Conservation (phyloP, 192 early-diverging fungal species). For the Backusella liffmaniae region DNA sequence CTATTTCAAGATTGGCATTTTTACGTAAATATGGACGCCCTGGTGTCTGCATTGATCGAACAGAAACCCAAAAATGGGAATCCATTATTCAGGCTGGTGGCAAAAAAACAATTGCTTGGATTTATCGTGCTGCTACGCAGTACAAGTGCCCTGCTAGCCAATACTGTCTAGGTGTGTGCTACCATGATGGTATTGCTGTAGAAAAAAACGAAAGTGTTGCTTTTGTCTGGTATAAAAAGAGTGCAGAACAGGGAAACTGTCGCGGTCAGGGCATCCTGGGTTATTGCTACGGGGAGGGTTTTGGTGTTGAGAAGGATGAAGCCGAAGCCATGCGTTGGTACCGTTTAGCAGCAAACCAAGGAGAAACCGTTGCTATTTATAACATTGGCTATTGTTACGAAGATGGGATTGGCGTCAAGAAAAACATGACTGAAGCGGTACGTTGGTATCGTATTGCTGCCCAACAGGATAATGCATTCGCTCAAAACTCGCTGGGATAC, state of each 20-base stretch:
- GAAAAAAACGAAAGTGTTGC: slow-evolving; percentile 61
- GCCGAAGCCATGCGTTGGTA: slow-evolving; percentile 65
- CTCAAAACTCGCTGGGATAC: slow-evolving; percentile 78
- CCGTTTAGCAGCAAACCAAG: slow-evolving; percentile 48
- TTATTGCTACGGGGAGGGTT: slow-evolving; percentile 77
- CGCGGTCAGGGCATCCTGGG: slow-evolving; percentile 68
- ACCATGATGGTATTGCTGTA: slow-evolving; percentile 72
- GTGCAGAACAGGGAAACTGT: slow-evolving; percentile 68
- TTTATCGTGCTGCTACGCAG: slow-evolving; percentile 54
- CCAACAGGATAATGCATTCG: slow-evolving; percentile 67
- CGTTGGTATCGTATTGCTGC: slow-evolving; percentile 67
- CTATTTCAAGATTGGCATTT: slow-evolving; percentile 67
- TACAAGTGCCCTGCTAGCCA: slow-evolving; percentile 60
- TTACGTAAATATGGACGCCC: slow-evolving; percentile 82
- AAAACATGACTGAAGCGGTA: slow-evolving; percentile 49
- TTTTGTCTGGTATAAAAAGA: slow-evolving; percentile 63
- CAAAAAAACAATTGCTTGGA: slow-evolving; percentile 56
- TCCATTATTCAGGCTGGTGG: slow-evolving; percentile 57
- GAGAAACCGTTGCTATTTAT: slow-evolving; percentile 54
- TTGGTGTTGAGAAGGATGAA: slow-evolving; percentile 67
- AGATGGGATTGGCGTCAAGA: slow-evolving; percentile 56
- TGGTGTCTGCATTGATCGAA: slow-evolving; percentile 69
- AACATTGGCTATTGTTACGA: slow-evolving; percentile 60
- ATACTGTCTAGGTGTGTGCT: slow-evolving; percentile 71
- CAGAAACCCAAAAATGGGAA: slow-evolving; percentile 78